phyloP scores from a whole-genome alignment of 805 yeast genomes.

The Pichia sporocuriosa region DNA sequence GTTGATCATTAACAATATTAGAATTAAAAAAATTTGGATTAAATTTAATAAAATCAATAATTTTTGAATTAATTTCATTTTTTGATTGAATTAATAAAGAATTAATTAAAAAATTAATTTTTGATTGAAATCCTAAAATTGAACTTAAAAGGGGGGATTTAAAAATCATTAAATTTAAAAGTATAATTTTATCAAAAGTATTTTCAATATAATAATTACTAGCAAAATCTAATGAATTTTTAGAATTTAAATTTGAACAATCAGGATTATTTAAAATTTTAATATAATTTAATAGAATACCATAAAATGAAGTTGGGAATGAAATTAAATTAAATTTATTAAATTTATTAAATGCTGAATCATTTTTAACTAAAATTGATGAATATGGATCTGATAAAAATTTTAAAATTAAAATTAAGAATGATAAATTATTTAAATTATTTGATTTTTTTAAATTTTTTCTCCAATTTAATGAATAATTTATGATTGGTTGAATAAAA shows the following conservation, averaged over 20 bases:
- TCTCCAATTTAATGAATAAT: background rate
- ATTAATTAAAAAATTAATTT: slow-evolving; percentile 1
- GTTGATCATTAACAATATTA: slow-evolving; percentile 17
- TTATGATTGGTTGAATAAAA: background rate
- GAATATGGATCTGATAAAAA: background rate
- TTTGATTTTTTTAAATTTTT: background rate
- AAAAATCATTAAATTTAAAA: slow-evolving; percentile 16
- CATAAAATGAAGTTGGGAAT: slow-evolving; percentile 4
- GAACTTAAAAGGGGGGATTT: slow-evolving; percentile 11
- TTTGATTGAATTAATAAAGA: background rate
- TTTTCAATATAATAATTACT: slow-evolving; percentile 18
- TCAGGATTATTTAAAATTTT: slow-evolving; percentile 13
- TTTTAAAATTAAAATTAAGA: background rate
- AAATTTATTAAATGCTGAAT: slow-evolving; percentile 13
- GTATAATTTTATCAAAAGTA: slow-evolving; percentile 21
- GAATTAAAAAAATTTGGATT: slow-evolving; percentile 22
- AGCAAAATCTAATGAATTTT: background rate
- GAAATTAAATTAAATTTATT: too few species aligned
- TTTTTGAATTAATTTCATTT: slow-evolving; percentile 11
- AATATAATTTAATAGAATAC: slow-evolving; percentile 10
- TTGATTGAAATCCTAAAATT: slow-evolving; percentile 4
- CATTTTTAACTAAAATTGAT: background rate
- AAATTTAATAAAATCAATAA: slow-evolving; percentile 14
- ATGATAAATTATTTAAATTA: too few species aligned
- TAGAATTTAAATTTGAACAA: slow-evolving; percentile 1